Conservation (phyloP, 768 basidiomycete genomes). For the Macrolepiota albuminosa region DNA sequence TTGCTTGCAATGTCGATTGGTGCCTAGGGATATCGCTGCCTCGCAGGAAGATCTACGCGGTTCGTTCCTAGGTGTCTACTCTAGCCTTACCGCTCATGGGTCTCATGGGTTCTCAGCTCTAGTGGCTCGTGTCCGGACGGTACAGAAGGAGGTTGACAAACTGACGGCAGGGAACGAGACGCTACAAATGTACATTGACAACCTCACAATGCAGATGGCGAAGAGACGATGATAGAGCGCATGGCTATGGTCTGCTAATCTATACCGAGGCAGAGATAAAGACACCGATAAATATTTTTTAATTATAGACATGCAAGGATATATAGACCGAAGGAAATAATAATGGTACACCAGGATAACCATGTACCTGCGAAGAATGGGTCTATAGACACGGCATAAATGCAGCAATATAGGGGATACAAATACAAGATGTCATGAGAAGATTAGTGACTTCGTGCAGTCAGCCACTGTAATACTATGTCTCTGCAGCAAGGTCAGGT, state of each 20-base stretch:
- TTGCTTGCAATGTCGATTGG: background rate
- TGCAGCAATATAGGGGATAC: background rate
- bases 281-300: background rate
- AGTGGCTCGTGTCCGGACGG: slow-evolving; percentile 57
- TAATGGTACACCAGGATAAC: slow-evolving; percentile 6
- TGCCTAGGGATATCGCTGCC: slow-evolving; percentile 63
- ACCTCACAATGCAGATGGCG: slow-evolving; percentile 83
- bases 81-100: background rate
- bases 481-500: slow-evolving; percentile 42
- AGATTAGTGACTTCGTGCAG: slow-evolving; percentile 62
- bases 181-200: slow-evolving; percentile 87
- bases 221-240: slow-evolving; percentile 50
- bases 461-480: slow-evolving; percentile 85
- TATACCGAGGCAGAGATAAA: background rate
- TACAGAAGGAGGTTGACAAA: slow-evolving; percentile 79
- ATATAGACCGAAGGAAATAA: background rate
- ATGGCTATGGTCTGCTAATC: too few species aligned
- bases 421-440: slow-evolving; percentile 1
- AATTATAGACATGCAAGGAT: slow-evolving; percentile 4
- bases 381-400: slow-evolving; percentile 3
- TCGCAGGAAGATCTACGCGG: slow-evolving; percentile 76
- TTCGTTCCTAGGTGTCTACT: slow-evolving; percentile 25
- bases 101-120: slow-evolving; percentile 41
- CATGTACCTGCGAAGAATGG: background rate
- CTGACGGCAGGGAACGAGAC: slow-evolving; percentile 75